Percentiles rank a stretch among this genome's conserved stretches.
Conservation (phyloP, 306 rosid genomes). For the Calophaca sinica region DNA sequence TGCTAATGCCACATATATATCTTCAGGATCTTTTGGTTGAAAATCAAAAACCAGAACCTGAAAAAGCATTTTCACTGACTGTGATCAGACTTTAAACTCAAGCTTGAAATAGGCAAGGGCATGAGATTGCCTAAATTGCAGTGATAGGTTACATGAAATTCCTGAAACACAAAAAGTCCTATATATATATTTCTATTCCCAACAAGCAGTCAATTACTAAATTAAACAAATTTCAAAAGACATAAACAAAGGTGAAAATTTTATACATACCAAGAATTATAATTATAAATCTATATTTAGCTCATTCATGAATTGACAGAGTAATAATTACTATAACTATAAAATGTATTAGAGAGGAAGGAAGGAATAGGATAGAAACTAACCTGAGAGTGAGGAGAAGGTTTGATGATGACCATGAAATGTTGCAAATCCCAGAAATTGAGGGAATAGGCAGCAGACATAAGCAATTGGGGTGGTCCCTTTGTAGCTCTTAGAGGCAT, state of each 20-base stretch:
- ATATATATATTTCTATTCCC: not conserved
- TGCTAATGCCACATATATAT: constrained; percentile 72
- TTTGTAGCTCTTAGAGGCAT: constrained; percentile 84
- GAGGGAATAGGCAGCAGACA: constrained; percentile 77
- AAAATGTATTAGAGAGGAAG: too few species aligned
- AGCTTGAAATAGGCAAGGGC: constrained; percentile 14
- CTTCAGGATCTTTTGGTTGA: constrained; percentile 95
- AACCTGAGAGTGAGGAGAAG: constrained; percentile 66
- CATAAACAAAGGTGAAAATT: too few species aligned
- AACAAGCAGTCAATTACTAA: not conserved
- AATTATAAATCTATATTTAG: too few species aligned
- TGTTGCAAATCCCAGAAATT: constrained; percentile 87
- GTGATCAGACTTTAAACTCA: constrained; percentile 28
- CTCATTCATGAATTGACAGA: too few species aligned
- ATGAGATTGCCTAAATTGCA: not conserved
- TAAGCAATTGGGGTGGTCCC: constrained; percentile 84
- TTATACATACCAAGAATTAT: too few species aligned
- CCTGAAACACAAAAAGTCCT: not conserved
- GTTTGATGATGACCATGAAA: constrained; percentile 82
- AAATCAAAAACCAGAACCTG: constrained; percentile 92
- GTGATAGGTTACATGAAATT: not conserved
- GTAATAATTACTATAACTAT: too few species aligned
- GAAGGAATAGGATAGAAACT: too few species aligned
- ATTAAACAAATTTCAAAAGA: not conserved
- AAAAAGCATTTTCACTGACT: constrained; percentile 23